Evolutionary conservation across 257 asterid species (phyloP), one percentile per base, ranked within the genome.

Genomic region (Solanum etuberosum): DNA sequence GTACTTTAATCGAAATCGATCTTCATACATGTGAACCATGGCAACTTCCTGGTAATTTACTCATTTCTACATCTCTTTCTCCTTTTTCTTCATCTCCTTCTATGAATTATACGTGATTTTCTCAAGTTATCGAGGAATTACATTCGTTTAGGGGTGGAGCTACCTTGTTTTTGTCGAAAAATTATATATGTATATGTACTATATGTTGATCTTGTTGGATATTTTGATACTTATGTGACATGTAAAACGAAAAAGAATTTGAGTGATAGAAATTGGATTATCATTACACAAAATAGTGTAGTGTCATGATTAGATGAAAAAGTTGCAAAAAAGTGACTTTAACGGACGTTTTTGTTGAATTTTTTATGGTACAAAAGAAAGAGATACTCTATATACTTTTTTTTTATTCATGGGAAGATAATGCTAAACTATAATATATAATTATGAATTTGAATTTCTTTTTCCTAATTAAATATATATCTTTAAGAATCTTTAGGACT

Each of bases 1-100:
- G 92, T 27, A 95, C 98, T 84, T 82, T 96, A 42, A 93, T 96
- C 6, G 99, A 96, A 13, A 92, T 96, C 27, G 99, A 96, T 76
- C 98, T 96, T 35, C 99, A 96, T 87, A 88, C 92, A 0, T 95
- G 98, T 82, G 99, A 96, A 91, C 99, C 99, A 86, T 96, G 99
- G 99, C 98, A 95, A 86, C 99, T 96, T 57, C 99, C 99, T 7
- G 99, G 99, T 96, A 93, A 3, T 89, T 84, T 46, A 8, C 23
- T 40, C 35, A 29, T 77, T 42, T 21, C 48, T 77, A 25, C 48
- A 51, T 51, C 23, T 51, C 21, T 5, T 51, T 6, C 59, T 51
- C 51, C 51, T 43, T 43, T 38, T 23, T 38, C 21, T 40, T 9
- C 7, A 48, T 48, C 57, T 48, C 57, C 20, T 48, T 13, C 57